These are phyloP conservation scores for Fraxinus xanthoxyloides DNA, from an alignment of 305 asterid genomes.

Conservation along the genomic window DNA sequence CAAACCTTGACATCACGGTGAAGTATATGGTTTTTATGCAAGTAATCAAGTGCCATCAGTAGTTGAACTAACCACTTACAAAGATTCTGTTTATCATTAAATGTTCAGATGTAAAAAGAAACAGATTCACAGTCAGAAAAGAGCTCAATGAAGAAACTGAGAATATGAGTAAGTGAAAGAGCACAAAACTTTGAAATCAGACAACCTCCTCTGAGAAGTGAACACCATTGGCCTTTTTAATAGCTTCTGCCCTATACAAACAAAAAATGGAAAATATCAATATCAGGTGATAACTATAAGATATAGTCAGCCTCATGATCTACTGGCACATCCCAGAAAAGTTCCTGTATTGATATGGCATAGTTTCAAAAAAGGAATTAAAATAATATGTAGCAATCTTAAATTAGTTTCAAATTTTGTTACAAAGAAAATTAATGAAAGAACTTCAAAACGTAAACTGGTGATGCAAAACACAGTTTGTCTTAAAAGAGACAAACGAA, in stretches of 20 bases:
- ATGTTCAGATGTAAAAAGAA: slow-evolving; percentile 23
- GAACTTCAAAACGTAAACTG: background rate
- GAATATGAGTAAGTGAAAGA: background rate
- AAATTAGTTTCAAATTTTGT: background rate
- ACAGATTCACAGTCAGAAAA: slow-evolving; percentile 8
- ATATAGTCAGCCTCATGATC: slow-evolving; percentile 10
- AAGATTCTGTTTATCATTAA: slow-evolving; percentile 63
- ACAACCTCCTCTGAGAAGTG: slow-evolving; percentile 93
- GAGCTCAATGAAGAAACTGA: slow-evolving; percentile 4
- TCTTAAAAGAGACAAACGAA: background rate
- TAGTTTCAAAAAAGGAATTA: background rate
- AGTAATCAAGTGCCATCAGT: slow-evolving; percentile 90
- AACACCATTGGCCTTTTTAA: slow-evolving; percentile 78
- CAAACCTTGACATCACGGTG: slow-evolving; percentile 98
- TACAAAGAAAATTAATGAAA: background rate
- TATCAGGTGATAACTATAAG: background rate
- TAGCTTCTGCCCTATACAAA: slow-evolving; percentile 79
- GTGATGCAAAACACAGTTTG: background rate
- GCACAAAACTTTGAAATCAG: slow-evolving; percentile 9
- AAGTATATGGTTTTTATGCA: slow-evolving; percentile 83
- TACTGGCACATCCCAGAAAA: background rate
- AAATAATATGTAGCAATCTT: background rate
- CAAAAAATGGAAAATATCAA: slow-evolving; percentile 18
- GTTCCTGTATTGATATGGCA: background rate
- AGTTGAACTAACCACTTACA: slow-evolving; percentile 98